These are phyloP conservation scores for Boeremia exigua DNA, from an alignment of 2,329 filamentous ascomycete genomes.

Conservation along the genomic window DNA sequence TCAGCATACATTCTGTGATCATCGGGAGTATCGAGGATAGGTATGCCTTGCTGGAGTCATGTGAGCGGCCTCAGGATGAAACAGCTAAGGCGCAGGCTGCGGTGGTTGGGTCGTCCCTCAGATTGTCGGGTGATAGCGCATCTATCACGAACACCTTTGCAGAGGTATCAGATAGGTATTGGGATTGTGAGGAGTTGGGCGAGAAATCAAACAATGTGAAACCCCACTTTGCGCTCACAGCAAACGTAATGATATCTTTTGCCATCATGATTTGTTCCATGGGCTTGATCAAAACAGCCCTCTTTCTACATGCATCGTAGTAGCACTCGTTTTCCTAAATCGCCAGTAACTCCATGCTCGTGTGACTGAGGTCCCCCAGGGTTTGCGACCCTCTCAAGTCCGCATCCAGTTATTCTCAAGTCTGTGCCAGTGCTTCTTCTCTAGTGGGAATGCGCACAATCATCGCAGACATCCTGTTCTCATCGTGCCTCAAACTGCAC, in stretches of 20 bases:
- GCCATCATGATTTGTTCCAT: not conserved
- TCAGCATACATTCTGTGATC: conserved; percentile 1
- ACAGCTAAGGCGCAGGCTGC: conserved; percentile 1
- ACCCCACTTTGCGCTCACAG: conserved; percentile 1
- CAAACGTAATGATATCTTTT: not conserved
- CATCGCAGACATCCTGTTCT: conserved; percentile 7
- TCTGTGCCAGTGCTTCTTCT: not conserved
- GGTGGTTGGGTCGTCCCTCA: not conserved
- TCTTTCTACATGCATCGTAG: not conserved
- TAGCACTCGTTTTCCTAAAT: conserved; percentile 1
- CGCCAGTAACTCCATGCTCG: conserved; percentile 15
- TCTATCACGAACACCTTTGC: not conserved
- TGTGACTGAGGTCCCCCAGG: not conserved
- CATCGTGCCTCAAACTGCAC: conserved; percentile 96
- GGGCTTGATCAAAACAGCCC: not conserved
- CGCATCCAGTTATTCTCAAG: not conserved
- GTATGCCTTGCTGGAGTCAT: not conserved
- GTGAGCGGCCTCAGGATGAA: conserved; percentile 4
- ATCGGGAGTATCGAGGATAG: not conserved
- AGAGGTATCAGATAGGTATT: conserved; percentile 7
- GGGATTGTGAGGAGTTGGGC: conserved; percentile 4
- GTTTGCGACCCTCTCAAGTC: not conserved
- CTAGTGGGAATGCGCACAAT: not conserved
- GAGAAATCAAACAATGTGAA: conserved; percentile 12
- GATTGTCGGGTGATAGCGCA: not conserved